These are phyloP conservation scores for Ephemerocybe angulata DNA, from an alignment of 768 basidiomycete species.

Conservation along the genomic window DNA sequence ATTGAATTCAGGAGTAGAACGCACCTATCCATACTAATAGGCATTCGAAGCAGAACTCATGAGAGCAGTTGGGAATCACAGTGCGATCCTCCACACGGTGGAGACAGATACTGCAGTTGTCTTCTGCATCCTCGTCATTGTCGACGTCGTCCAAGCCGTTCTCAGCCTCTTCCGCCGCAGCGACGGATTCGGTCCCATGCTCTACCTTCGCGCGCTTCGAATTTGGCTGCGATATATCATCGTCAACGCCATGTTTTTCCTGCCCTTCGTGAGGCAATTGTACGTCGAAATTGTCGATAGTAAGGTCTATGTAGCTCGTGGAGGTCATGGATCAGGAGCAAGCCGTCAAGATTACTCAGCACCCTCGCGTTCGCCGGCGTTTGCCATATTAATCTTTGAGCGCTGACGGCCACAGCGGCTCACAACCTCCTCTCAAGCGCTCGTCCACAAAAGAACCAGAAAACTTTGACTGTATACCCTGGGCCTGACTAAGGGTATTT, in stretches of 20 bases:
- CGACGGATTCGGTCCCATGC: not conserved
- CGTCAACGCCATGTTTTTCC: not conserved
- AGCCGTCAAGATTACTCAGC: not conserved
- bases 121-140: slow-evolving; percentile 40
- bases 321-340: slow-evolving; percentile 1
- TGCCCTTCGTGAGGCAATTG: not conserved
- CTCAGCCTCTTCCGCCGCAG: not conserved
- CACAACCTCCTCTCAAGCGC: not conserved
- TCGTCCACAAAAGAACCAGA: not conserved
- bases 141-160: slow-evolving; percentile 15
- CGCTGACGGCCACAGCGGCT: not conserved
- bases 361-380: too few species aligned
- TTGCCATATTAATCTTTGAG: not conserved
- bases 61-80: slow-evolving; percentile 79
- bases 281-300: not conserved
- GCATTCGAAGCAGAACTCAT: slow-evolving; percentile 94
- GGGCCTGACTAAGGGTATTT: not conserved
- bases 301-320: not conserved
- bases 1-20: slow-evolving; percentile 11
- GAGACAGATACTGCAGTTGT: slow-evolving; percentile 84
- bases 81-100: slow-evolving; percentile 74
- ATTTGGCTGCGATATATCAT: not conserved
- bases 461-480: too few species aligned
- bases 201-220: not conserved
- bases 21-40: slow-evolving; percentile 80